phyloP scores from a whole-genome alignment of 139 green algal species.

The Volvox reticuliferus region DNA sequence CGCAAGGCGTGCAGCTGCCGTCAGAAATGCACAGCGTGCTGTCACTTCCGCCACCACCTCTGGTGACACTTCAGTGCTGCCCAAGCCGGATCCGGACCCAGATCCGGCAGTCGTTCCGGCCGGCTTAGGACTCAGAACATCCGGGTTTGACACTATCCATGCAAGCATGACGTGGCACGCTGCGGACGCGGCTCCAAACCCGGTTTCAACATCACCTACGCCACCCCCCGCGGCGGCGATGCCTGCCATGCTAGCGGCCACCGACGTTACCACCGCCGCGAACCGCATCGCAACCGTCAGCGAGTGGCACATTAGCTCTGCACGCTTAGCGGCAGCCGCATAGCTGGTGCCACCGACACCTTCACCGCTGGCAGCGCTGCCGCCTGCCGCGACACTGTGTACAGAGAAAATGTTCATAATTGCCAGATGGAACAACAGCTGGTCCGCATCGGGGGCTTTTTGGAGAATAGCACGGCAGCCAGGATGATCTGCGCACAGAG shows the following conservation, averaged over 20 bases:
- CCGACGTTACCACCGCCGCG: not conserved
- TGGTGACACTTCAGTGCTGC: not conserved
- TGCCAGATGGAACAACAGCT: constrained; percentile 63
- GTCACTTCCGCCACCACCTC: constrained; percentile 37
- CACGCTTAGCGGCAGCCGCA: not conserved
- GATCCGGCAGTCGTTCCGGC: not conserved
- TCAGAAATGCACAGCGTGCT: constrained; percentile 23
- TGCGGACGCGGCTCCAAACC: constrained; percentile 26
- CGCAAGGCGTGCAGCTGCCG: constrained; percentile 14
- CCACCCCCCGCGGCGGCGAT: constrained; percentile 30
- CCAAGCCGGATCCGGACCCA: not conserved
- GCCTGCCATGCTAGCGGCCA: constrained; percentile 27
- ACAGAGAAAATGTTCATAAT: constrained; percentile 56
- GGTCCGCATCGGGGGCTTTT: constrained; percentile 33
- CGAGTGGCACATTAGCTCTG: constrained; percentile 7
- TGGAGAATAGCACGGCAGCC: constrained; percentile 16
- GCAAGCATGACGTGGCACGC: constrained; percentile 36
- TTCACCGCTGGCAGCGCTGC: not conserved
- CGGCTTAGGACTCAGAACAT: not conserved
- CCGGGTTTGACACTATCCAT: constrained; percentile 37
- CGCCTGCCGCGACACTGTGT: constrained; percentile 41
- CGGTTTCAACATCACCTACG: constrained; percentile 35
- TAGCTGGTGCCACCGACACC: not conserved
- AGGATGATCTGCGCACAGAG: not conserved
- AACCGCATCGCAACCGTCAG: constrained; percentile 25